phyloP scores from a whole-genome alignment of 345 rosid genomes.

The Lumnitzera littorea region DNA sequence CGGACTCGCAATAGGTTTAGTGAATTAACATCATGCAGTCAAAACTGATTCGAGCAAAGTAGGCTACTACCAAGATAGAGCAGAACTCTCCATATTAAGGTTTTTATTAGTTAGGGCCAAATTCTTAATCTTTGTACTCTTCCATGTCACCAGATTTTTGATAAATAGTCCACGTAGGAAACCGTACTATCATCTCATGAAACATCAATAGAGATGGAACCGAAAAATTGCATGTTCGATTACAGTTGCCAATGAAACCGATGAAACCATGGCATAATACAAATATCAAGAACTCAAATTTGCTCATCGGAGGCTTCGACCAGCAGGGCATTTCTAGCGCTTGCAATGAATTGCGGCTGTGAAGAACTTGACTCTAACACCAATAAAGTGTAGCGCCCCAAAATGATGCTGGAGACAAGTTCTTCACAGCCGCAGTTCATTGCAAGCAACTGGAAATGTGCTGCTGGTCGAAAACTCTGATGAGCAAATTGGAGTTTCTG shows the following conservation, averaged over 20 bases:
- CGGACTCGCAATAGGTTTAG: too few species aligned
- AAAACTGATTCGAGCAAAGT: too few species aligned
- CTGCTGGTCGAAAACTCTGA: slow-evolving; percentile 57
- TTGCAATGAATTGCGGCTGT: slow-evolving; percentile 75
- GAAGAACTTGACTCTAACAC: slow-evolving; percentile 36
- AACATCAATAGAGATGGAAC: too few species aligned
- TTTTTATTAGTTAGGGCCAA: too few species aligned
- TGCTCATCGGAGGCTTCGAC: slow-evolving; percentile 52
- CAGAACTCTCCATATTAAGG: too few species aligned
- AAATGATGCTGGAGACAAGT: slow-evolving; percentile 27
- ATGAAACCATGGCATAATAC: slow-evolving; percentile 4
- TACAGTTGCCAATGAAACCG: background rate
- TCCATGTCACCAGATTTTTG: slow-evolving; percentile 26
- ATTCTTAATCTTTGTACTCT: too few species aligned
- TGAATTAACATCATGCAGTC: too few species aligned
- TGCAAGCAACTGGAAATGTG: slow-evolving; percentile 49
- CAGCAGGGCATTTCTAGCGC: slow-evolving; percentile 62
- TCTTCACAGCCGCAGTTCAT: slow-evolving; percentile 72
- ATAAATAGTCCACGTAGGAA: too few species aligned
- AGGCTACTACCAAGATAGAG: too few species aligned
- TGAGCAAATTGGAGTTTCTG: slow-evolving; percentile 69
- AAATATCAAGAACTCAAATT: slow-evolving; percentile 74
- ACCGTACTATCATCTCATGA: too few species aligned
- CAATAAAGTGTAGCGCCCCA: too few species aligned
- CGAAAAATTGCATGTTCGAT: too few species aligned